phyloP scores from a whole-genome alignment of 129 eudicot species.

The Artemisia argyi region DNA sequence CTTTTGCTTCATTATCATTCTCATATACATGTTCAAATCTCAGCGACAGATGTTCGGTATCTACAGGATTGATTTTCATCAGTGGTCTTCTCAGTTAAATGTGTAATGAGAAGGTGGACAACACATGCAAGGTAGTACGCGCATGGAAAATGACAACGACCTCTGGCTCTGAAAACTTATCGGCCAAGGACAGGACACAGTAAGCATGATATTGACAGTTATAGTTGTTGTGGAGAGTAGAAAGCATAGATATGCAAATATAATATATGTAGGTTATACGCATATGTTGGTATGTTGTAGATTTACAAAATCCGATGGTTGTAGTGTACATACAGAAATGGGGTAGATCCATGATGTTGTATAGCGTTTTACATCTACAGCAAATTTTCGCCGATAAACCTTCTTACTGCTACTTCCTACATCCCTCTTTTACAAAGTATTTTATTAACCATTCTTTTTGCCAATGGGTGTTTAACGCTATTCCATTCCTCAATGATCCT shows the following conservation, averaged over 20 bases:
- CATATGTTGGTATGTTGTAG: neutral
- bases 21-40: neutral
- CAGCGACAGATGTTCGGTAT: neutral
- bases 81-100: neutral
- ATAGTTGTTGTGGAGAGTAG: neutral
- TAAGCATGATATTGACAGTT: neutral
- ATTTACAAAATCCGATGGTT: neutral
- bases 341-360: constrained; percentile 6
- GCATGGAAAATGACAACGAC: constrained; percentile 3
- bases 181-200: neutral
- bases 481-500: too few relatives aligned
- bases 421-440: neutral
- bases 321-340: neutral
- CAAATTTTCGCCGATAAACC: neutral
- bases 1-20: neutral
- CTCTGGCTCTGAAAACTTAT: neutral
- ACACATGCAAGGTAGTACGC: neutral
- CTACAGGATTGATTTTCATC: constrained; percentile 2
- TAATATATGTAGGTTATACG: constrained; percentile 9
- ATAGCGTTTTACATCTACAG: constrained; percentile 12
- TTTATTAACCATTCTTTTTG: neutral
- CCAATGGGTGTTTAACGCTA: too few relatives aligned
- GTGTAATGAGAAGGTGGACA: constrained; percentile 11
- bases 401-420: neutral
- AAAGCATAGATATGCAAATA: constrained; percentile 17